A percentile compares a stretch with the other conserved stretches of the same genome.
These are phyloP conservation scores for Kodamaea jinghongensis DNA, from an alignment of 805 yeast species.

Conservation along the genomic window DNA sequence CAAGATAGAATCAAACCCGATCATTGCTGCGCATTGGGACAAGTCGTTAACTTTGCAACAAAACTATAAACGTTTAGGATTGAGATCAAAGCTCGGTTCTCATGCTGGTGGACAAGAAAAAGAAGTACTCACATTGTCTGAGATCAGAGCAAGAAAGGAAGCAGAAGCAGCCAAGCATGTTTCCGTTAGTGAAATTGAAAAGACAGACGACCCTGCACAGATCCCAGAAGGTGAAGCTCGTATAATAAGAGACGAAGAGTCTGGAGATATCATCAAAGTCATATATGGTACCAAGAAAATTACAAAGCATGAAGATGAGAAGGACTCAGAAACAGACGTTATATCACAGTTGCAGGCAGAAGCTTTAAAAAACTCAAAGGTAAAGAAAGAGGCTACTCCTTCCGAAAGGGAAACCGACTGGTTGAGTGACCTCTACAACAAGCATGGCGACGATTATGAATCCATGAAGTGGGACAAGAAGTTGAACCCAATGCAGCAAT, in stretches of 20 bases:
- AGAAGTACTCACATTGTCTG: conserved; percentile 40
- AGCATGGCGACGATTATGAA: conserved; percentile 83
- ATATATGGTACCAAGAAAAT: conserved; percentile 65
- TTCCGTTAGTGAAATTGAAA: conserved; percentile 38
- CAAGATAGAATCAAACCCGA: conserved; percentile 67
- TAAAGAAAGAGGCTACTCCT: conserved; percentile 51
- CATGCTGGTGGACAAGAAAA: conserved; percentile 83
- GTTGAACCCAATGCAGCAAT: conserved; percentile 77
- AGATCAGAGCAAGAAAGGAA: conserved; percentile 31
- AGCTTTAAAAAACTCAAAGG: conserved; percentile 43
- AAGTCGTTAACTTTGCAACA: conserved; percentile 74
- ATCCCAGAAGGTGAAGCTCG: conserved; percentile 81
- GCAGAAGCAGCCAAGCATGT: conserved; percentile 23
- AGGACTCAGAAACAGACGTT: conserved; percentile 44
- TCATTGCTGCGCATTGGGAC: conserved; percentile 92
- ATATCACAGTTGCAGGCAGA: conserved; percentile 64
- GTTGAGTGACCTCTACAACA: conserved; percentile 60
- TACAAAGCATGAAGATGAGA: conserved; percentile 11
- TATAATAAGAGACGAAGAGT: conserved; percentile 62
- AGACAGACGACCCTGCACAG: conserved; percentile 51
- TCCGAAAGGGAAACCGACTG: conserved; percentile 75
- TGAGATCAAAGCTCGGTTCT: conserved; percentile 61
- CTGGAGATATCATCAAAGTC: conserved; percentile 62
- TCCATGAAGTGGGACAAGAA: conserved; percentile 92
- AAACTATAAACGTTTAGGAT: conserved; percentile 81